Base-by-base conservation (phyloP, 1,284 basidiomycete species). In the Exobasidium rhododendri region DNA sequence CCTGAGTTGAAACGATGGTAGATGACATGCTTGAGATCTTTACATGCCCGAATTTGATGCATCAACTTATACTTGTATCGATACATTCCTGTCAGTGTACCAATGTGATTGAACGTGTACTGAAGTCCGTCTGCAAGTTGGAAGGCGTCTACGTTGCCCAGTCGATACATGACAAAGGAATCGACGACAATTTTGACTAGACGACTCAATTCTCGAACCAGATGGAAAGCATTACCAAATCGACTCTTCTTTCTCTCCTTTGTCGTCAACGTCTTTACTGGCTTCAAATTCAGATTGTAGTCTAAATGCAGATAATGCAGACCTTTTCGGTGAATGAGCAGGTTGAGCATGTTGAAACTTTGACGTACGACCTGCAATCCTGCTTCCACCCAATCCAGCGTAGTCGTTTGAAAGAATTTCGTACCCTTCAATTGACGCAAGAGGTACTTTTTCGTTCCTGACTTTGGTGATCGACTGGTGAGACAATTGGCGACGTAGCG, bases 211-310 rank as follows among this genome's bases (percentile, higher is more conserved):
- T 99, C 96, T 81, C 96, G 92, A 77, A 94, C 96, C 67, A 98
- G 81, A 80, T 98, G 96, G 86, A 85, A 98, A 6, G 96, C 94
- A 81, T 99, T 99, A 84, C 96, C 96, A 82, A 98, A 98, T 69
- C 96, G 91, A 55, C 94, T 97, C 84, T 98, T 98, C 83, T 99
- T 98, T 60, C 96, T 90, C 83, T 99, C 96, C 82, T 99, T 99
- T 20, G 96, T 99, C 4, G 96, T 98, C 53, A 99, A 84, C 0
- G 96, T 99, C 85, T 98, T 98, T 80, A 97, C 94, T 11, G 94
- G 94, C 67, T 97, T 97, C 82, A 93, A 80, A 79, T 93, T 93
- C 89, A 93, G 89, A 83, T 94, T 94, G 81, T 93, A 93, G 78
- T 94, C 91, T 51, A 94, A 83, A 75, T 94, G 91, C 43, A 94